Evolutionary conservation across 768 basidiomycete genomes (phyloP), one percentile per base, ranked within the genome.

Genomic region (Calvatia gigantea): DNA sequence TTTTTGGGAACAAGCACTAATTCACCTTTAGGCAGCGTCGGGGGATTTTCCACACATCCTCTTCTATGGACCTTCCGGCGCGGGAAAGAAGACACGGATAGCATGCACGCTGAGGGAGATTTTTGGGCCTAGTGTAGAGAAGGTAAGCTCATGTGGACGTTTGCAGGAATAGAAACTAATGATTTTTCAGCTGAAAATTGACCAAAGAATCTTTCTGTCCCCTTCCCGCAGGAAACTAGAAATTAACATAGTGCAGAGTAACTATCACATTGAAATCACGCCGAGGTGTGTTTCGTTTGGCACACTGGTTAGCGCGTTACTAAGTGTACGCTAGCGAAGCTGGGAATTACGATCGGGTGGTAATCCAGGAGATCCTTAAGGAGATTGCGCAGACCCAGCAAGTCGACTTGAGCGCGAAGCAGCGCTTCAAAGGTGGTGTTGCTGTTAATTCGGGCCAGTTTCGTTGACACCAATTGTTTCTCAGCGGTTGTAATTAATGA

Each of bases 321-420:
- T 50, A 32, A 37, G 46, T 51, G 17, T 35, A 17, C 21, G 49
- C 45, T 67, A 98, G 96, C 61, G 96, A 99, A 73, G 94, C 94
- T 0, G 96, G 96, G 11, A 96, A 87, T 64, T 97, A 89, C 64
- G 96, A 99, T 68, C 79, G 96, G 59, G 81, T 94, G 1, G 94
- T 99, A 46, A 93, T 99, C 49, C 96, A 98, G 65, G 96, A 99
- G 64, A 81, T 99, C 42, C 71, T 99, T 55, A 99, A 98, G 70
- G 96, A 98, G 72, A 98, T 99, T 63, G 96, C 96, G 1, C 95
- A 98, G 70, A 99, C 95, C 2, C 96, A 99, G 68, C 96, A 98
- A 68, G 94, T 99, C 8, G 96, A 99, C 73, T 70, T 98, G 60
- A 91, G 83, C 65, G 96, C 96, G 2, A 95, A 90, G 68, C 94